Evolutionary conservation across 352 stramenopile species (phyloP).

Genomic region (Globisporangium mamillatum): DNA sequence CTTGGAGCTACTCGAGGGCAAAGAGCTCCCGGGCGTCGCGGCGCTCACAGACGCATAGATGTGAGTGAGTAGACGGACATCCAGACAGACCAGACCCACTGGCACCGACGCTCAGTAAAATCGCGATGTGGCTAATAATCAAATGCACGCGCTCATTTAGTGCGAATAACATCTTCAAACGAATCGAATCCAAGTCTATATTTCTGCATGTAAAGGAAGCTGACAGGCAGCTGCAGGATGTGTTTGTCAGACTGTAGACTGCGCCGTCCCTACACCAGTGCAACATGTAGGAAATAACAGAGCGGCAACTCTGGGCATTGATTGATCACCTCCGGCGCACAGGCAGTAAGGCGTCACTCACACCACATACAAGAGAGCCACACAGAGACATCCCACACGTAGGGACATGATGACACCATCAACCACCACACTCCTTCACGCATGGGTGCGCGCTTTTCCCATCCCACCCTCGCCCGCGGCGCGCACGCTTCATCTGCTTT

Average conservation of each 20-base stretch:
- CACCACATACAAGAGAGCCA: no score
- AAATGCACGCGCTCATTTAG: neutral
- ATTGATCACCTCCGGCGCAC: neutral
- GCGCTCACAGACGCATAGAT: conserved; percentile 77
- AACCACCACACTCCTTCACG: neutral
- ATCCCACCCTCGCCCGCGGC: no score
- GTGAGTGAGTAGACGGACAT: neutral
- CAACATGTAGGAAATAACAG: neutral
- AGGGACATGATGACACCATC: neutral
- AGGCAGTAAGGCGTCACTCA: neutral
- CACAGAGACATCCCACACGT: neutral
- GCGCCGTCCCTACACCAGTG: neutral
- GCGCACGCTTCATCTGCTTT: neutral
- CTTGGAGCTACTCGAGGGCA: conserved; percentile 98
- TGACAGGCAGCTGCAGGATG: neutral
- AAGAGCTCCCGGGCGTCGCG: conserved; percentile 96
- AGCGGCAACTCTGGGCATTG: neutral
- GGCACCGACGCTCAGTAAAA: neutral
- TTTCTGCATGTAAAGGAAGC: neutral
- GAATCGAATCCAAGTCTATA: neutral
- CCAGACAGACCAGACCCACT: neutral
- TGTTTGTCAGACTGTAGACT: neutral
- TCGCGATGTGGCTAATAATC: neutral
- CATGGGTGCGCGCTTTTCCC: neutral
- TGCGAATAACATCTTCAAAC: neutral